Evolutionary conservation across 257 asterid genomes (phyloP), one percentile per base, ranked within the genome.

Genomic region (Vinca minor): DNA sequence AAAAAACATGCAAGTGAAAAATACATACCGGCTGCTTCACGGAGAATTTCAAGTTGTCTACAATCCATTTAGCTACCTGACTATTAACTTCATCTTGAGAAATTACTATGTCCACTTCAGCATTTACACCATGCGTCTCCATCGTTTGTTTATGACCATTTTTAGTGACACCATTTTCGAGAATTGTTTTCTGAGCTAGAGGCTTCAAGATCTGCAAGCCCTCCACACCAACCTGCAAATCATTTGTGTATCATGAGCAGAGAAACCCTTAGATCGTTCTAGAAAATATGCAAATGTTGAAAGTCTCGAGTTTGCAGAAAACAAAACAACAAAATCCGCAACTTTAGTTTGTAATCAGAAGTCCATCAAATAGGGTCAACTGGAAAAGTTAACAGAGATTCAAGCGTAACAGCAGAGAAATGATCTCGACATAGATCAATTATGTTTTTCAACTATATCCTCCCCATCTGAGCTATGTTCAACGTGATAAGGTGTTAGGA

Each of bases 131-230:
- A 41, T 79, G 63, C 18, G 76, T 75, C 71, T 69, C 83, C 72
- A 49, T 76, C 67, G 66, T 65, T 65, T 72, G 81, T 74, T 81
- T 78, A 62, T 57, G 56, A 60, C 73, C 78, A 55, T 72, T 77
- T 73, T 69, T 79, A 31, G 77, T 71, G 57, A 66, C 65, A 75
- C 79, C 87, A 63, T 88, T 85, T 64, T 56, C 83, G 69, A 31
- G 52, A 71, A 47, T 65, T 28, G 67, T 62, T 23, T 73, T 79
- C 32, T 14, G 74, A 70, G 76, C 77, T 60, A 63, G 80, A 38
- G 99, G 99, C 80, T 93, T 89, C 69, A 87, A 74, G 75, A 88
- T 85, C 81, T 84, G 88, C 73, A 93, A 62, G 59, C 94, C 89
- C 72, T 89, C 95, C 85, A 93, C 69, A 67, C 94, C 87, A 71